Conservation (phyloP, 1,284 basidiomycete species). For the Rhodotorula sp. region DNA sequence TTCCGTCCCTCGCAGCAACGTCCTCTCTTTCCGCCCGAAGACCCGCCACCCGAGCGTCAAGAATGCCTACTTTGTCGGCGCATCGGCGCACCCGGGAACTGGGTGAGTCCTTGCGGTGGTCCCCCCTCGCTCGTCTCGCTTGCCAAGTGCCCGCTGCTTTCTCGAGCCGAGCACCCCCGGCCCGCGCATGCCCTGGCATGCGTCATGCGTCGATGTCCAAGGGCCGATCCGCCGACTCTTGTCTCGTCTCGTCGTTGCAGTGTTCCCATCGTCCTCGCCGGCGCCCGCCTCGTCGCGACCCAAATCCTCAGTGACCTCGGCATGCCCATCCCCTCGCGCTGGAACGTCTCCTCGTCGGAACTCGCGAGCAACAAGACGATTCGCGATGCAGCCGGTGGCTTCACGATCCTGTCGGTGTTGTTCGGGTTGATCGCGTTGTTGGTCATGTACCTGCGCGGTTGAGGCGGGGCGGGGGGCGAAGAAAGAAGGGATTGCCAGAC, state of each 20-base stretch:
- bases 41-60: constrained; percentile 43
- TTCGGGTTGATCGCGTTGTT: constrained; percentile 3
- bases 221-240: too few relatives aligned
- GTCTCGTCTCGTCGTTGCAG: neutral
- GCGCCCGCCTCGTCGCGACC: constrained; percentile 41
- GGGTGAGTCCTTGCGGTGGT: constrained; percentile 30
- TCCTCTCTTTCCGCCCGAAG: constrained; percentile 45
- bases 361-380: constrained; percentile 23
- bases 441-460: too few relatives aligned
- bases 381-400: constrained; percentile 24
- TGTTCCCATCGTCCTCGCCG: constrained; percentile 41
- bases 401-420: constrained; percentile 9
- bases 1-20: constrained; percentile 38
- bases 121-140: neutral
- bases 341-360: constrained; percentile 22
- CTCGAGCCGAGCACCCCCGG: too few relatives aligned
- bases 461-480: too few relatives aligned
- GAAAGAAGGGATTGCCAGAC: too few relatives aligned
- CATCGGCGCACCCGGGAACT: constrained; percentile 50
- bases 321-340: constrained; percentile 14
- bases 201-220: neutral
- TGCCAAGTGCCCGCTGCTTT: too few relatives aligned
- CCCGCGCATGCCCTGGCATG: too few relatives aligned
- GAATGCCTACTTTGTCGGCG: constrained; percentile 51
- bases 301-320: constrained; percentile 42